Evolutionary conservation across 768 basidiomycete species (phyloP).

Genomic region (Lyophyllum decastes): DNA sequence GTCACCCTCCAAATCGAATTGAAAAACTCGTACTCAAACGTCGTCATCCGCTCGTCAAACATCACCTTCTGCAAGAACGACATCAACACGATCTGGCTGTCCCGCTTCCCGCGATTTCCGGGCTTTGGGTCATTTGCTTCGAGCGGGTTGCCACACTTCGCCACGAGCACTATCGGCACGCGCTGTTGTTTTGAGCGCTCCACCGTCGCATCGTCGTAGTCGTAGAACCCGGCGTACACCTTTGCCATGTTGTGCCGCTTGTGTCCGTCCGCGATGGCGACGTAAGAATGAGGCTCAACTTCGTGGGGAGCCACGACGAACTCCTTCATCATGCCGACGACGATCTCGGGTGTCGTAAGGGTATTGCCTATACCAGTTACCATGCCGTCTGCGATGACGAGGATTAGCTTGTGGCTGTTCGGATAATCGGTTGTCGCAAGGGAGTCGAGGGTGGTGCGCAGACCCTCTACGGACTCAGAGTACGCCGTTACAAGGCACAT

Average conservation of each 20-base stretch:
- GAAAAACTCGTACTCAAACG: constrained; percentile 99
- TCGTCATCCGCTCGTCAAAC: constrained; percentile 99
- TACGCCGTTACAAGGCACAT: constrained; percentile 98
- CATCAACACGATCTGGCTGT: constrained; percentile 98
- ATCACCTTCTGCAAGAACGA: constrained; percentile 98
- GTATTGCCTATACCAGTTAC: constrained; percentile 93
- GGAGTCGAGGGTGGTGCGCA: constrained; percentile 97
- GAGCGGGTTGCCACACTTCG: constrained; percentile 92
- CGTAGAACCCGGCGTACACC: constrained; percentile 96
- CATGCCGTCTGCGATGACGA: constrained; percentile 98
- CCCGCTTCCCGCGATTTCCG: constrained; percentile 98
- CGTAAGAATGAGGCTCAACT: constrained; percentile 93
- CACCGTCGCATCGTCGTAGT: constrained; percentile 87
- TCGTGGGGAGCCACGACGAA: constrained; percentile 78
- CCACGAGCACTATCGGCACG: constrained; percentile 93
- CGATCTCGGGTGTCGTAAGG: constrained; percentile 91
- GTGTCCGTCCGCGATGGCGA: constrained; percentile 99
- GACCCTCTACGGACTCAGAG: constrained; percentile 94
- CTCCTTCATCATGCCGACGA: constrained; percentile 96
- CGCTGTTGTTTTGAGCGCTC: constrained; percentile 95
- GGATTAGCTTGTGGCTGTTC: constrained; percentile 93
- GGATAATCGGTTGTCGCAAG: constrained; percentile 98
- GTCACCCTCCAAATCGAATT: constrained; percentile 96
- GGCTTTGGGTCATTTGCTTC: constrained; percentile 91
- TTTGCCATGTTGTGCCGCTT: constrained; percentile 99